Conservation (phyloP, 129 eudicot genomes). For the Pittosporum tobira region DNA sequence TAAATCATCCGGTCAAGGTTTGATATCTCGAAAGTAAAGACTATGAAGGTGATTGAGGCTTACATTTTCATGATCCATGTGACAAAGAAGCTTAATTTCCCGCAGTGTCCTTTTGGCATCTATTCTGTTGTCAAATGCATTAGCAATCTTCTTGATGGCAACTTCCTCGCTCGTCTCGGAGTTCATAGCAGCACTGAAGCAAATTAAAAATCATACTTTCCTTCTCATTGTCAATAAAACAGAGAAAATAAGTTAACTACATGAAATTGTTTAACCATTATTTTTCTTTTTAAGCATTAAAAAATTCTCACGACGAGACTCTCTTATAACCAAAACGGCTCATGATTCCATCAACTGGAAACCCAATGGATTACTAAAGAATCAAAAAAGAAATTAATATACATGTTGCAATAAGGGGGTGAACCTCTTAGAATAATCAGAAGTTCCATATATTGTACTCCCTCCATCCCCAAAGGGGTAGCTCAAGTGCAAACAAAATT, state of each 20-base stretch:
- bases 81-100: slow-evolving; percentile 88
- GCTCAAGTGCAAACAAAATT: too few species aligned
- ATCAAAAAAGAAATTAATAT: too few species aligned
- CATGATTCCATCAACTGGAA: too few species aligned
- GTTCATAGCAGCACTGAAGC: slow-evolving; percentile 76
- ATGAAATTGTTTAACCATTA: not conserved
- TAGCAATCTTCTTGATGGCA: slow-evolving; percentile 92
- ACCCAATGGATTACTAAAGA: too few species aligned
- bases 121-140: slow-evolving; percentile 93
- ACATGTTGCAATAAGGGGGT: too few species aligned
- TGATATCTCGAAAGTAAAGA: not conserved
- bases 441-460: too few species aligned
- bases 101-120: slow-evolving; percentile 96
- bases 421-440: too few species aligned
- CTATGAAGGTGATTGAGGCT: slow-evolving; percentile 19
- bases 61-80: slow-evolving; percentile 97
- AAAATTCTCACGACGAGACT: too few species aligned
- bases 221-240: slow-evolving; percentile 8
- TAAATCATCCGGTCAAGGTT: not conserved
- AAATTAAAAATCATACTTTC: slow-evolving; percentile 14
- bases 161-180: slow-evolving; percentile 92
- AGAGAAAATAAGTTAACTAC: not conserved
- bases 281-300: too few species aligned
- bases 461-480: too few species aligned
- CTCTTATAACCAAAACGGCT: too few species aligned